Conservation (phyloP, 371 early-diverging fungal species). For the Mucor saturninus region DNA sequence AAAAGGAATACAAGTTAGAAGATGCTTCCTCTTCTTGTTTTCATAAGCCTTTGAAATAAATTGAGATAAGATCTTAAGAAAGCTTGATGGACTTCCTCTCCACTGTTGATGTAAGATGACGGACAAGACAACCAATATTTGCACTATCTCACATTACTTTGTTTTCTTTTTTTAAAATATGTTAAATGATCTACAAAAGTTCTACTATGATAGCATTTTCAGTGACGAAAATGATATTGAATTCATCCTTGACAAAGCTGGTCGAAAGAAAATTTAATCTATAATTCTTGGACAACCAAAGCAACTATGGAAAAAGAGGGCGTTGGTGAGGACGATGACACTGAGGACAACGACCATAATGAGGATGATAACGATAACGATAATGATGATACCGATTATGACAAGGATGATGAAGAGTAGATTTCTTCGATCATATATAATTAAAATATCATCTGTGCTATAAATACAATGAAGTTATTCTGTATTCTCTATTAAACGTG, state of each 20-base stretch:
- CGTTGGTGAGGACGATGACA: too few species aligned
- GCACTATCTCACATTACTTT: conserved; percentile 21
- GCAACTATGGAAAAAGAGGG: conserved; percentile 27
- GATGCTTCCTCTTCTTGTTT: conserved; percentile 21
- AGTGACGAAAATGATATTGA: conserved; percentile 22
- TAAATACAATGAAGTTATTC: too few species aligned
- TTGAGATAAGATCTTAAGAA: conserved; percentile 15
- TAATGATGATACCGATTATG: too few species aligned
- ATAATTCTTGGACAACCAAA: conserved; percentile 26
- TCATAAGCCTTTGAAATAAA: conserved; percentile 16
- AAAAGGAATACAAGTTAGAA: neutral
- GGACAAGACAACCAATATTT: conserved; percentile 25
- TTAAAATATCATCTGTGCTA: too few species aligned
- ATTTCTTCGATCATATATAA: too few species aligned
- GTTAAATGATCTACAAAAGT: conserved; percentile 21
- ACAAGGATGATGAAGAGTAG: too few species aligned
- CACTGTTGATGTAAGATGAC: conserved; percentile 22
- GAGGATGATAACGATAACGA: too few species aligned
- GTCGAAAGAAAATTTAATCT: conserved; percentile 24
- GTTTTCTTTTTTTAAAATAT: conserved; percentile 21
- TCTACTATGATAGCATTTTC: conserved; percentile 22
- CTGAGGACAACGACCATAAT: too few species aligned
- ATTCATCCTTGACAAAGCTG: conserved; percentile 13
- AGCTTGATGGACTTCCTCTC: conserved; percentile 24
- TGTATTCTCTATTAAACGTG: too few species aligned